phyloP scores from a whole-genome alignment of 768 basidiomycete genomes.

The Kwoniella sp. region DNA sequence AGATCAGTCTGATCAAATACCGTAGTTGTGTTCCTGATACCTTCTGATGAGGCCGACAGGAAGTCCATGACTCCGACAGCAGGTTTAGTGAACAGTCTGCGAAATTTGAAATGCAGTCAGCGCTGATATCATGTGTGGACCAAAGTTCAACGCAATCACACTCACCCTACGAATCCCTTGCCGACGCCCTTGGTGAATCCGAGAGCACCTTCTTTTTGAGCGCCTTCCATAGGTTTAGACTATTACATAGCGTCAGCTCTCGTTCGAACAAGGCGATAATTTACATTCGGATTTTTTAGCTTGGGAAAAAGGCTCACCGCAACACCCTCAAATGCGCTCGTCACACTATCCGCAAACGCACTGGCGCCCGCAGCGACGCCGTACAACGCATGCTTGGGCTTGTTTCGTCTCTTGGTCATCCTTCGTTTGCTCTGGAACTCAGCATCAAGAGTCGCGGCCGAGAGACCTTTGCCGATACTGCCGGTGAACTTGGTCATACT shows the following conservation, averaged over 20 bases:
- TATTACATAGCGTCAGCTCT: slow-evolving; percentile 48
- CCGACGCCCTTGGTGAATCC: slow-evolving; percentile 99
- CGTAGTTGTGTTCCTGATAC: slow-evolving; percentile 96
- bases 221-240: slow-evolving; percentile 97
- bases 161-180: slow-evolving; percentile 78
- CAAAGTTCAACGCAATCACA: background rate
- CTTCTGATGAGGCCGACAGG: slow-evolving; percentile 91
- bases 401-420: slow-evolving; percentile 86
- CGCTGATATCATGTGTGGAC: background rate
- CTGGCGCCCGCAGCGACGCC: slow-evolving; percentile 95
- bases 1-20: slow-evolving; percentile 91
- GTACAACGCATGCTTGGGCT: slow-evolving; percentile 96
- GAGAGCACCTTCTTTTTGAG: slow-evolving; percentile 86
- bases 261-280: background rate
- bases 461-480: slow-evolving; percentile 94
- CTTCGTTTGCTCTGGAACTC: slow-evolving; percentile 90
- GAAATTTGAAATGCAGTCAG: slow-evolving; percentile 6
- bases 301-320: slow-evolving; percentile 62
- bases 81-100: slow-evolving; percentile 89
- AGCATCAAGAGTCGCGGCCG: slow-evolving; percentile 93
- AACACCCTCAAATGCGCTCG: slow-evolving; percentile 94
- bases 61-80: slow-evolving; percentile 96
- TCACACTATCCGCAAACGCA: slow-evolving; percentile 88
- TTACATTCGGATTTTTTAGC: slow-evolving; percentile 18
- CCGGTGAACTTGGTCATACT: slow-evolving; percentile 98